Evolutionary conservation across 306 rosid genomes (phyloP).

Genomic region (Biancaea sappan): DNA sequence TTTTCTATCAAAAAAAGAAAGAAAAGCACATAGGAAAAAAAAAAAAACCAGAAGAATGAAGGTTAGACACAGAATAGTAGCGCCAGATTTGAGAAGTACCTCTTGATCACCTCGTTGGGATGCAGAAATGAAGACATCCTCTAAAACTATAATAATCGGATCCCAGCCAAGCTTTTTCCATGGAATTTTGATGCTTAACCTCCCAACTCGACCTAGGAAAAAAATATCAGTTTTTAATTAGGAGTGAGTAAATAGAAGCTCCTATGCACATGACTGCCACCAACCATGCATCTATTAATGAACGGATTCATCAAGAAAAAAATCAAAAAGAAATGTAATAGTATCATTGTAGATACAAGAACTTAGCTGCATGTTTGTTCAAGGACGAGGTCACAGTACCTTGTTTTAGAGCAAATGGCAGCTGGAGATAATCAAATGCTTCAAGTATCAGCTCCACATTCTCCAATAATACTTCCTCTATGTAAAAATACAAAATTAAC

Average conservation of each 20-base stretch:
- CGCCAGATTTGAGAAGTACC: constrained; percentile 48
- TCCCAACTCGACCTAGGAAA: constrained; percentile 81
- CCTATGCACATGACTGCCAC: constrained; percentile 11
- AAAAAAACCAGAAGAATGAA: not conserved
- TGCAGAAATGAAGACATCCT: constrained; percentile 79
- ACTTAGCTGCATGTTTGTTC: not conserved
- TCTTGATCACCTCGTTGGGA: constrained; percentile 88
- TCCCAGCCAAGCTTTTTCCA: constrained; percentile 98
- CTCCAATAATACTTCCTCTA: constrained; percentile 90
- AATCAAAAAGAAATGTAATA: not conserved
- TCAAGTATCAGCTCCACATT: constrained; percentile 92
- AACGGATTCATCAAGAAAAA: constrained; percentile 27
- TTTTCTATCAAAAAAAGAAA: too few relatives aligned
- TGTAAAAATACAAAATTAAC: constrained; percentile 27
- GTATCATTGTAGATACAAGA: constrained; percentile 5
- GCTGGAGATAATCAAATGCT: constrained; percentile 92
- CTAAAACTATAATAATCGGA: constrained; percentile 77
- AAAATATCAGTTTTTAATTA: constrained; percentile 31
- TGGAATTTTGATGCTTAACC: constrained; percentile 93
- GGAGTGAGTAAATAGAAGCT: constrained; percentile 24
- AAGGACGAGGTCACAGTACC: constrained; percentile 50
- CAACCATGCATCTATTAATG: constrained; percentile 20
- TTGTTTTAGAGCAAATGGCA: constrained; percentile 91
- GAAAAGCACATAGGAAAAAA: not conserved
- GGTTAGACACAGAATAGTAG: not conserved